Evolutionary conservation across 345 rosid species (phyloP).

Genomic region (Boechera retrofracta): DNA sequence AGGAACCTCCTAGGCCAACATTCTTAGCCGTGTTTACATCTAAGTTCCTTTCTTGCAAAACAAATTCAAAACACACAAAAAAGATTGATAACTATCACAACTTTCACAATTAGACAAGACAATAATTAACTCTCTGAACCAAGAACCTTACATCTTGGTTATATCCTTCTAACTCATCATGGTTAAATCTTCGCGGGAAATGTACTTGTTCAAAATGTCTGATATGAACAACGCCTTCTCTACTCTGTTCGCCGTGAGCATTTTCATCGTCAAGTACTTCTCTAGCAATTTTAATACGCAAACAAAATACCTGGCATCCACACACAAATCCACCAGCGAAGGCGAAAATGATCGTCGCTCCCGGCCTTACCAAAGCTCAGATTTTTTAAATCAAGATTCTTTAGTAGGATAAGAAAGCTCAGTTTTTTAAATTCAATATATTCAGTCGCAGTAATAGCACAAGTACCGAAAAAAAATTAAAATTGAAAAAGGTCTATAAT

Average conservation of each 20-base stretch:
- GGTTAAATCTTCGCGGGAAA: slow-evolving; percentile 60
- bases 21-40: slow-evolving; percentile 30
- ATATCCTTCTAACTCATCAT: slow-evolving; percentile 50
- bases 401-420: too few species aligned
- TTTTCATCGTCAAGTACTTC: slow-evolving; percentile 58
- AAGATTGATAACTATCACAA: slow-evolving; percentile 8
- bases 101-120: slow-evolving; percentile 12
- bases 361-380: too few species aligned
- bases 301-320: not conserved
- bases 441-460: too few species aligned
- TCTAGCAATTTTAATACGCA: slow-evolving; percentile 68
- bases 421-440: too few species aligned
- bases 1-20: too few species aligned
- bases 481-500: too few species aligned
- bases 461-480: too few species aligned
- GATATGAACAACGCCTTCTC: slow-evolving; percentile 63
- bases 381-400: too few species aligned
- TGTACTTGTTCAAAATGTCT: slow-evolving; percentile 60
- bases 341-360: too few species aligned
- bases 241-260: slow-evolving; percentile 56
- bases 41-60: slow-evolving; percentile 57
- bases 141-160: slow-evolving; percentile 56
- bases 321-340: too few species aligned
- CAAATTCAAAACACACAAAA: not conserved
- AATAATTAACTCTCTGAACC: slow-evolving; percentile 37